Base-by-base conservation (phyloP, 306 rosid genomes). In the Spatholobus suberectus region DNA sequence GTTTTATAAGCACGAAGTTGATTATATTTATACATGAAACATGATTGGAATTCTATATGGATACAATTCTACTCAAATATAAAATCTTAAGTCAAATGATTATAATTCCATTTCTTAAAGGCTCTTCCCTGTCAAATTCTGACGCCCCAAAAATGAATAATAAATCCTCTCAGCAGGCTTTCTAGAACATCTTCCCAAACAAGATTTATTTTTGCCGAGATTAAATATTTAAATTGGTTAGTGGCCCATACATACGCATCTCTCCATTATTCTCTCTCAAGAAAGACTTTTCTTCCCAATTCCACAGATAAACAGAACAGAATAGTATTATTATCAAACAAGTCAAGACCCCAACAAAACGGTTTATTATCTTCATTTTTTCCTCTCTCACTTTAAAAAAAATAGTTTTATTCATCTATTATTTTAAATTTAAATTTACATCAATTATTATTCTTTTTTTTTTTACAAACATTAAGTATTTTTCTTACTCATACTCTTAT, bases 161-260 rank as follows among this genome's bases (percentile, higher is more conserved):
- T 21, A 44, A 86, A 82, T 11, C 24, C 15, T 37, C 35, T 6
- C 1, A 27, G 84, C 86, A 67, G 86, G 54, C 84, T 32, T 78
- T 86, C 84, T 82, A 82, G 89, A 82, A 74, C 61, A 46, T 13
- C 32, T 0, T 0, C 21, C 24, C 17, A 27, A 75, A 37, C 24
- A 1, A 54, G 44, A 49, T 61, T 43, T 1, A 4, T 34, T 40
- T 6, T 21, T 61, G 26, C 34, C 15, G 2, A 21, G 1, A 14
- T 29, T 63, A 10, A 27, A 13, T 15, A 13, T 54, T 59, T 57
- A 57, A 58, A 11, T 41, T 27, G 11, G 4, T 18, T 67, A 4
- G 1, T 40, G 24, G 14, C 46, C 21, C n/a, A n/a, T 32, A 21
- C 8, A 2, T 8, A 13, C 12, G 2, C 4, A 13, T 1, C 23